Evolutionary conservation across 148 eudicot species (phyloP), one percentile per base, ranked within the genome.

Genomic region (Talinum fruticosum): DNA sequence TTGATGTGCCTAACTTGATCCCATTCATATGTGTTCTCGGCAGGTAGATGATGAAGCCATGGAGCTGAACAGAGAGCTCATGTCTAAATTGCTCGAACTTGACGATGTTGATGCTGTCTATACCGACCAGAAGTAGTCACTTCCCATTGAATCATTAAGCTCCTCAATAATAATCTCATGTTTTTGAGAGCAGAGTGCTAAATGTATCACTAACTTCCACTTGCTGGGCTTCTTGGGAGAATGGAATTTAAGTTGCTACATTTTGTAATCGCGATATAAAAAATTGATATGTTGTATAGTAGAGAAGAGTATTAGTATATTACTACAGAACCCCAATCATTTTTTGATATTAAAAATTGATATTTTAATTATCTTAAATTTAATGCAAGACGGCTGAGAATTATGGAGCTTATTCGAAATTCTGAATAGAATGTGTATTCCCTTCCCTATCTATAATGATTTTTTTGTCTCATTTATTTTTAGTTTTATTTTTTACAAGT

Each of bases 71-170:
- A 95, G 87, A 88, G 96, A 88, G 73, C 87, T 95, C 76, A 88
- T 92, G 87, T 87, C 96, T 81, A 82, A 86, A 81, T 79, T 95
- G 81, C 93, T 95, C 37, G 99, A 95, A 73, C 97, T 95, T 26
- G 97, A 95, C 53, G 99, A 95, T 51, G 99, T 95, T 62, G 99
- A 95, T 82, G 97, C 96, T 74, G 99, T 95, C 28, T 92, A 88
- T 81, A 87, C 92, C 15, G 99, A 95, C 80, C 99, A 95, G 80
- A 87, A 79, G 77, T 92, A 84, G 87, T 62, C 14, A 62, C 33
- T 12, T 62, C 32, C 16, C 21, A 5, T 8, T 24, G 3, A 12
- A 10, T 28, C 5, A 1, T 62, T 62, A 28, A 24, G 66, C 66
- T 62, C 1, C 8, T 57, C 64, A 10, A 8, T n/a, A 57, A 57